These are phyloP conservation scores for Oryza glaberrima DNA, from an alignment of 176 grass and related monocot genomes.

Conservation along the genomic window DNA sequence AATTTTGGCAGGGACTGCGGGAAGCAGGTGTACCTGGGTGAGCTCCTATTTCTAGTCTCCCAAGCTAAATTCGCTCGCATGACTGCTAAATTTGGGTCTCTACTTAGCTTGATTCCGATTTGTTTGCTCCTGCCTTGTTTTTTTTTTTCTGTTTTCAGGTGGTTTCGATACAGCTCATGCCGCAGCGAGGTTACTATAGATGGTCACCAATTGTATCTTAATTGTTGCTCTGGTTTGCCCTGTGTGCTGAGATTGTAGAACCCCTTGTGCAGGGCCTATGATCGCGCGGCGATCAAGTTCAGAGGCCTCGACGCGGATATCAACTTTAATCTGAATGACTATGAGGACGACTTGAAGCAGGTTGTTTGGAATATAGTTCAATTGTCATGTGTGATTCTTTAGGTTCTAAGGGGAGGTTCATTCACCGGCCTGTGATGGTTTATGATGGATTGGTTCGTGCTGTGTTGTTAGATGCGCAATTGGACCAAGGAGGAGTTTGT, in stretches of 20 bases:
- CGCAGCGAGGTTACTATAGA: conserved; percentile 69
- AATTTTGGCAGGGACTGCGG: conserved; percentile 77
- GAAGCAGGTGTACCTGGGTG: conserved; percentile 94
- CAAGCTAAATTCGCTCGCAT: not conserved
- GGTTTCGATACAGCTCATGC: conserved; percentile 90
- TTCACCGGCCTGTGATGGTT: not conserved
- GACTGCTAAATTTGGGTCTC: not conserved
- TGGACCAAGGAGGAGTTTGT: conserved; percentile 90
- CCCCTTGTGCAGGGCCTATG: conserved; percentile 66
- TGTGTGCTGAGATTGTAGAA: not conserved
- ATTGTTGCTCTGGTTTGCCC: not conserved
- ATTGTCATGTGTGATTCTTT: not conserved
- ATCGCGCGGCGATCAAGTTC: conserved; percentile 87
- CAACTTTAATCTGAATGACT: conserved; percentile 84
- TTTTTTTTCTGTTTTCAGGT: conserved; percentile 46
- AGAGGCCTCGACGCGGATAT: conserved; percentile 81
- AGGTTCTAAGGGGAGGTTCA: not conserved
- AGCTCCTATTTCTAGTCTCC: conserved; percentile 31
- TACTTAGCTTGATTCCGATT: conserved; percentile 26
- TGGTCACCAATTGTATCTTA: not conserved
- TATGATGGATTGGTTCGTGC: not conserved
- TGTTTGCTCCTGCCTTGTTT: not conserved
- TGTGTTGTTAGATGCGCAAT: conserved; percentile 65
- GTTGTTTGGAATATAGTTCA: not conserved
- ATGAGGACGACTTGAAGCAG: conserved; percentile 85